Evolutionary conservation across 139 green algal species (phyloP).

Genomic region (Zygnema cylindricum): DNA sequence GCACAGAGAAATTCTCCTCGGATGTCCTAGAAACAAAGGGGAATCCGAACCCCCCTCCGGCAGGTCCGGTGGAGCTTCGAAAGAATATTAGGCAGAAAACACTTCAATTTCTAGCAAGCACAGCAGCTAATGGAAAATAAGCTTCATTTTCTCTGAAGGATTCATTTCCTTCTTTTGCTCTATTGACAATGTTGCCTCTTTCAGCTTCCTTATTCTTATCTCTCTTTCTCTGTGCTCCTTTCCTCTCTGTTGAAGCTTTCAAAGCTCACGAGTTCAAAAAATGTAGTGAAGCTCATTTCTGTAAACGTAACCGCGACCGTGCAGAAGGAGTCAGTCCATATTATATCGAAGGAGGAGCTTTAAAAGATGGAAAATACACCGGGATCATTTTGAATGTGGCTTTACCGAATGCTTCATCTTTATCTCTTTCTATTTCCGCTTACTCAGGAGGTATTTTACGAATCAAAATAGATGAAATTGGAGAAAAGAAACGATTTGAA

Average conservation of each 20-base stretch:
- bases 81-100: no score
- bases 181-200: not conserved
- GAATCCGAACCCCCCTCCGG: no score
- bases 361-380: slow-evolving; percentile 21
- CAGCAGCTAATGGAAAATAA: no score
- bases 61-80: no score
- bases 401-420: slow-evolving; percentile 39
- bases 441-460: slow-evolving; percentile 75
- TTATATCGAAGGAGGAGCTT: not conserved
- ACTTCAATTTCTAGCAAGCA: no score
- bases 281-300: slow-evolving; percentile 86
- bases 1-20: no score
- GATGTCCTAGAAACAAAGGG: no score
- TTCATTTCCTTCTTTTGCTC: not conserved
- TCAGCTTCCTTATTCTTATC: not conserved
- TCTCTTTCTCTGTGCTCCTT: not conserved
- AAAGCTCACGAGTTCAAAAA: slow-evolving; percentile 96
- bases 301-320: slow-evolving; percentile 76
- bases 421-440: slow-evolving; percentile 69
- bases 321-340: slow-evolving; percentile 61
- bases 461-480: slow-evolving; percentile 80
- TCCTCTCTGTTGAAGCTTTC: slow-evolving; percentile 69
- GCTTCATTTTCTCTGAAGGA: not conserved
- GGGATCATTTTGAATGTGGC: slow-evolving; percentile 20
- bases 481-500: slow-evolving; percentile 69